Percentiles rank a stretch among this genome's conserved stretches.
Conservation (phyloP, 2,329 filamentous ascomycete genomes). For the Paecilomyces niveus region DNA sequence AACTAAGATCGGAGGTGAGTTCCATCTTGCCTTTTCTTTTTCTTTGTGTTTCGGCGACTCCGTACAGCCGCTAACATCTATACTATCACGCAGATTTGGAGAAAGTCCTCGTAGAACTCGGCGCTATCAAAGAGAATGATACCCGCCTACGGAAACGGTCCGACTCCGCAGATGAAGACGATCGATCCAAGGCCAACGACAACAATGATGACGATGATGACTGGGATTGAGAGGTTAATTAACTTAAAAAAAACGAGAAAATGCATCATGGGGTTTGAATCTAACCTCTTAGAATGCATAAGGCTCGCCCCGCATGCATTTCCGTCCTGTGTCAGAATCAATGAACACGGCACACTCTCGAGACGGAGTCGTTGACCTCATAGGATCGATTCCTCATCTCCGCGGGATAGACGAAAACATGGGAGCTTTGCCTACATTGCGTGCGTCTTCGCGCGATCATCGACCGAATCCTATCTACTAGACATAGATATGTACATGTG, state of each 20-base stretch:
- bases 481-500: not conserved
- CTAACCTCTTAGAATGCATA: too few species aligned
- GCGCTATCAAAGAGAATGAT: slow-evolving; percentile 72
- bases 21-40: not conserved
- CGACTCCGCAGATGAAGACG: slow-evolving; percentile 46
- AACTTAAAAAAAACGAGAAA: not conserved
- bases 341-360: too few species aligned
- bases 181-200: slow-evolving; percentile 47
- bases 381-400: too few species aligned
- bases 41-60: not conserved
- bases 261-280: not conserved
- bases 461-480: not conserved
- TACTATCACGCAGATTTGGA: slow-evolving; percentile 55
- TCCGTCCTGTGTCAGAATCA: too few species aligned
- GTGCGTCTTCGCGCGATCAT: not conserved
- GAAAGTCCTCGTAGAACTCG: slow-evolving; percentile 70
- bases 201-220: slow-evolving; percentile 43
- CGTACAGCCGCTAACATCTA: not conserved
- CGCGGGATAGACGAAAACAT: too few species aligned
- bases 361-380: too few species aligned
- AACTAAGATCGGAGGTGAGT: slow-evolving; percentile 54
- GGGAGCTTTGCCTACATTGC: too few species aligned
- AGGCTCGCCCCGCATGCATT: too few species aligned
- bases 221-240: slow-evolving; percentile 43
- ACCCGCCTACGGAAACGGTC: slow-evolving; percentile 59